Conservation (phyloP, 2,329 filamentous ascomycete species). For the Penicillium occitanis region DNA sequence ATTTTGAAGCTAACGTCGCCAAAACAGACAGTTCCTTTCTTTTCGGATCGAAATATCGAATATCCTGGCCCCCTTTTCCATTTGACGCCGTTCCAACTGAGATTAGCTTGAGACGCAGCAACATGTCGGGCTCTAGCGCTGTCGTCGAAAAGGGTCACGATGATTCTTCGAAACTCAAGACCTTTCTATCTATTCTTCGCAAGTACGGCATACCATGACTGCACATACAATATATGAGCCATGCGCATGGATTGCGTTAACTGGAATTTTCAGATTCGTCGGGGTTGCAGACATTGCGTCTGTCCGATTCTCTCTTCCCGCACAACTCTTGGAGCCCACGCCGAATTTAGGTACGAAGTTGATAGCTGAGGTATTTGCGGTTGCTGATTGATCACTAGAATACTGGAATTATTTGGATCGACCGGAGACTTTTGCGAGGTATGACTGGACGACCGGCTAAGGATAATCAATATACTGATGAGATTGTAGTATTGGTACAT, state of each 20-base stretch:
- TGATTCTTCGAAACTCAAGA: constrained; percentile 85
- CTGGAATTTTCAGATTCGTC: constrained; percentile 68
- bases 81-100: no score
- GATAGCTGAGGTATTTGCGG: background rate
- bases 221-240: constrained; percentile 5
- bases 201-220: constrained; percentile 60
- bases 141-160: constrained; percentile 61
- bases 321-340: constrained; percentile 91
- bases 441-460: constrained; percentile 2
- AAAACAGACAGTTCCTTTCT: background rate
- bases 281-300: constrained; percentile 93
- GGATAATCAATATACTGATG: constrained; percentile 33
- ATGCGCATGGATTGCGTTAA: constrained; percentile 16
- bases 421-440: constrained; percentile 81
- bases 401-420: constrained; percentile 99
- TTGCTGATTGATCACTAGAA: constrained; percentile 53
- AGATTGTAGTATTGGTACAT: constrained; percentile 70
- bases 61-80: background rate
- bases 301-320: constrained; percentile 92
- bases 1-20: background rate
- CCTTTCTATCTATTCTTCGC: constrained; percentile 81
- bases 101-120: background rate
- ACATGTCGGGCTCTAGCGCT: constrained; percentile 14
- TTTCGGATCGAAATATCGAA: no score
- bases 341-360: constrained; percentile 71